These are phyloP conservation scores for Candida smagusa DNA, from an alignment of 1,139 yeast genomes.

Conservation along the genomic window DNA sequence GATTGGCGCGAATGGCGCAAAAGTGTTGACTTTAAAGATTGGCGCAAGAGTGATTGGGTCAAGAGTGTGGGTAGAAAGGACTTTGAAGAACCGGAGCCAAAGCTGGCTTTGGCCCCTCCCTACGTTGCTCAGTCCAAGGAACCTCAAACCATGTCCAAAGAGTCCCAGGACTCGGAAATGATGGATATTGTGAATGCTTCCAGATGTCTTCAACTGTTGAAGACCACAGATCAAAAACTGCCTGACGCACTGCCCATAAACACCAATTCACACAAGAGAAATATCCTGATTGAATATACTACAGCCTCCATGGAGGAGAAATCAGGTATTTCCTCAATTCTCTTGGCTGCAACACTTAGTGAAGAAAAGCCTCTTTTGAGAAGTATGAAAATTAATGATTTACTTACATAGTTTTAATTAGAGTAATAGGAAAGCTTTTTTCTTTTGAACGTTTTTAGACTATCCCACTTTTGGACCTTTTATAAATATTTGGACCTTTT, in stretches of 20 bases:
- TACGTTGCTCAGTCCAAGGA: neutral
- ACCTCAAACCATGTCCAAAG: too few species aligned
- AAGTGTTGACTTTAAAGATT: too few species aligned
- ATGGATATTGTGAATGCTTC: constrained; percentile 41
- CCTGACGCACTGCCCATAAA: constrained; percentile 5
- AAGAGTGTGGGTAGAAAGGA: too few species aligned
- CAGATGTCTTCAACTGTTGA: constrained; percentile 35
- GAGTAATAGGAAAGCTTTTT: neutral
- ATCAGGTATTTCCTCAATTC: constrained; percentile 13
- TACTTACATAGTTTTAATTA: constrained; percentile 8
- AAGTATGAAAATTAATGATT: constrained; percentile 15
- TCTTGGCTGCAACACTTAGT: constrained; percentile 14
- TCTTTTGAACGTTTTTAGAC: too few species aligned
- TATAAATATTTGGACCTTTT: too few species aligned
- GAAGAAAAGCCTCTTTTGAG: constrained; percentile 6
- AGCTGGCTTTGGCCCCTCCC: neutral
- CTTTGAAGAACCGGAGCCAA: neutral
- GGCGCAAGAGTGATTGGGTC: too few species aligned
- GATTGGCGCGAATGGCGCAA: too few species aligned
- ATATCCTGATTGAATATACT: constrained; percentile 2
- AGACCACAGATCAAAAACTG: constrained; percentile 7
- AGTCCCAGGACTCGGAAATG: constrained; percentile 16
- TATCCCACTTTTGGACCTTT: too few species aligned
- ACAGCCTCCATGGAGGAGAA: constrained; percentile 1
- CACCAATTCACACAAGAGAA: constrained; percentile 3